Base-by-base conservation (phyloP, 768 basidiomycete genomes). In the Dioszegia crocea region DNA sequence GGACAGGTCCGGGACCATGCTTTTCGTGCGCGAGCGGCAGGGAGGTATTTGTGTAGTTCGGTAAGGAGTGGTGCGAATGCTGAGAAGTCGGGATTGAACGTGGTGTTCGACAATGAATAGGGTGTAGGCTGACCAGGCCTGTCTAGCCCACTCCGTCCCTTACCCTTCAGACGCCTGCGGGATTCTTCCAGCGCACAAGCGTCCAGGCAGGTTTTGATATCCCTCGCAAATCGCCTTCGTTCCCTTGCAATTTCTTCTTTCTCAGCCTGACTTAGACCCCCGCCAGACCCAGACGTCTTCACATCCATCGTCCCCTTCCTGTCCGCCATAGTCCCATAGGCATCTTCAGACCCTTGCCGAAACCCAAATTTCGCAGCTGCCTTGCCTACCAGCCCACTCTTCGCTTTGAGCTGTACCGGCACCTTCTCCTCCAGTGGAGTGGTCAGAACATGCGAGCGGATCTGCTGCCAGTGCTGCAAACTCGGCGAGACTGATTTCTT, bases 391-490 rank as follows among this genome's bases (percentile, higher is more conserved):
- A 73, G 23, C n/a, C 33, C 33, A 16, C 62, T 63, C 19, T 57
- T 48, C 47, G 60, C 65, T 47, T 68, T 71, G 5, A 30, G 49
- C 43, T 54, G 47, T 23, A 56, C 38, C n/a, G 51, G 40, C 17
- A 27, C 40, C 41, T 33, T 64, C 24, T 66, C 64, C 8, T 46
- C 49, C 17, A 64, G 62, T 8, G 66, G 61, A 8, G 66, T 62
- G 8, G 59, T 61, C 12, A 73, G 53, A 12, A 73, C 71, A 50
- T 70, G 66, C 8, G 49, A n/a, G 19, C 71, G 64, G 49, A 73
- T 68, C 38, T 70, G 68, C 29, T 70, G 68, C 71, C 71, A 73
- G 41, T 73, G 71, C 48, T 68, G 62, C 36, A 70, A 57, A 26
- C 64, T 61, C 4, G 71, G 71, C 4, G 68, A 70, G n/a, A 70